Evolutionary conservation across 495 filamentous ascomycete genomes (phyloP).

Genomic region (Penicillium turbatum): DNA sequence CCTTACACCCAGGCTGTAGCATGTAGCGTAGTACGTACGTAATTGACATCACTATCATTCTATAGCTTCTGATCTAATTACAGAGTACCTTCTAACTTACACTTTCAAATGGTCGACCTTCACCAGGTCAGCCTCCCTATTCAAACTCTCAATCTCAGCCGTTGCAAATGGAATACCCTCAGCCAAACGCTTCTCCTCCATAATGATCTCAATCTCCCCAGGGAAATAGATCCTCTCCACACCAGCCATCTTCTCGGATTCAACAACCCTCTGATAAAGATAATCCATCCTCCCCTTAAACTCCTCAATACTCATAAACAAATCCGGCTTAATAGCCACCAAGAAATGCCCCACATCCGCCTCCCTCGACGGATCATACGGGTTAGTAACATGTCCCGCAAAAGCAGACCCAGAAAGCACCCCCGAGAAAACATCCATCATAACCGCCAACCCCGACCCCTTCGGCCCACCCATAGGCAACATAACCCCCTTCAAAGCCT

Average conservation of each 20-base stretch:
- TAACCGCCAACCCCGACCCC: slow-evolving; percentile 64
- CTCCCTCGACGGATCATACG: slow-evolving; percentile 63
- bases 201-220: slow-evolving; percentile 69
- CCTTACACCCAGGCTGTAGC: no score
- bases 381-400: slow-evolving; percentile 65
- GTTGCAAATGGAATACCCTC: slow-evolving; percentile 63
- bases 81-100: neutral
- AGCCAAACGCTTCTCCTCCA: slow-evolving; percentile 47
- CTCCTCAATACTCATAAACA: slow-evolving; percentile 67
- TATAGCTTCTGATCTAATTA: neutral
- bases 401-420: slow-evolving; percentile 67
- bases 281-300: slow-evolving; percentile 68
- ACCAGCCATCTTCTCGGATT: slow-evolving; percentile 59
- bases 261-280: slow-evolving; percentile 60
- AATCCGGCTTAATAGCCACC: slow-evolving; percentile 68
- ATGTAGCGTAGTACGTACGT: neutral
- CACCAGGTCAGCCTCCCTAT: slow-evolving; percentile 59
- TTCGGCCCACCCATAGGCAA: slow-evolving; percentile 77
- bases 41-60: neutral
- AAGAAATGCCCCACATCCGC: slow-evolving; percentile 76
- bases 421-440: slow-evolving; percentile 85
- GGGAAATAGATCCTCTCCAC: slow-evolving; percentile 78
- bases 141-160: slow-evolving; percentile 61
- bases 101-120: slow-evolving; percentile 35
- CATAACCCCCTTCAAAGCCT: slow-evolving; percentile 68